Evolutionary conservation across 106 monocot genomes (phyloP), one percentile per base, ranked within the genome.

Genomic region (Dactylorhiza incarnata): DNA sequence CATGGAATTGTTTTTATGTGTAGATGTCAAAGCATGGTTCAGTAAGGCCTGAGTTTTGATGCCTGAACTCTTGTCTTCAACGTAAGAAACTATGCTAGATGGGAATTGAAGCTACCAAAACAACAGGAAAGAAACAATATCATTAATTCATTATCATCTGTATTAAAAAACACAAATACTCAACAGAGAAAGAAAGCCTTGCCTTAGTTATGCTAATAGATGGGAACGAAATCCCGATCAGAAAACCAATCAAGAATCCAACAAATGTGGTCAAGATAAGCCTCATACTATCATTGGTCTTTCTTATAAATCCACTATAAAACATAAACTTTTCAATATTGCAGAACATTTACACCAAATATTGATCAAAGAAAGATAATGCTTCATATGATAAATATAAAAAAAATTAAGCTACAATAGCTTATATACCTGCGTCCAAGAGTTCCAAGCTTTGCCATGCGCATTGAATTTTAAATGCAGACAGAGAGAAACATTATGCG

Each of bases 161-260:
- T 29, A 29, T 65, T 26, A 65, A 26, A 29, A 26, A 24, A 29
- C 9, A 5, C 16, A 58, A 47, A 77, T 29, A 10, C 51, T 2
- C n/a, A 54, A 52, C 19, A 45, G 50, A 75, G 20, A 49, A 48
- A 73, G 29, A 37, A 22, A 8, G 19, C 50, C 48, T 0, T 77
- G 85, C 88, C 88, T 72, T 78, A 13, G 74, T 78, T 65, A 80
- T 82, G 50, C 11, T 80, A 65, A 82, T 78, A 45, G 72, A 25
- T 52, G 85, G 82, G 66, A 71, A 83, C 0, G 85, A 88, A 78
- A 75, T 75, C 14, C 88, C 85, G 48, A 88, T 78, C 49, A 80
- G 80, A 47, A 82, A 85, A n/a, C 88, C 88, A 77, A 88, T 75
- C 14, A 82, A 48, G 72, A 88, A 68, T 80, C 82, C 88, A 68